Base-by-base conservation (phyloP, 208 protist species). In the Novymonas esmeraldas region DNA sequence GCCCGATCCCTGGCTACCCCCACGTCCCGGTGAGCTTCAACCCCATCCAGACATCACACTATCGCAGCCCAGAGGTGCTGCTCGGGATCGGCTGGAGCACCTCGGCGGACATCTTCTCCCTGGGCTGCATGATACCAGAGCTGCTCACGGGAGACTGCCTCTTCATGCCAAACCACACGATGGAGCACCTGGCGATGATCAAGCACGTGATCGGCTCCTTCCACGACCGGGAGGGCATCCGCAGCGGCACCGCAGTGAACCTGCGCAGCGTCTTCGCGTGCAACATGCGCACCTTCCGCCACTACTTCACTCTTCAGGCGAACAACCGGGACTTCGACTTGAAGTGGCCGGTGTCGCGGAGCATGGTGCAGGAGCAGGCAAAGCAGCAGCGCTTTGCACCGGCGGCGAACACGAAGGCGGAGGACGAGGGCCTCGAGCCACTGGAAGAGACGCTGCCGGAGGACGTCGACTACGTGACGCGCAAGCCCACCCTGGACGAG, bases 41-140 rank as follows among this genome's bases (percentile, higher is more conserved):
- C 61, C 76, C 78, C 2, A 93, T 95, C 33, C 86, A 91, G 42
- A 95, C 89, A 31, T 82, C 78, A 22, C 86, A 95, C 75, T 95
- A 95, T 65, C 76, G 85, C 60, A 87, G 81, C 48, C 76, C 85
- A 2, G 86, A 95, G 62, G 86, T 92, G n/a, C 45, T 95, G n/a
- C 76, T 95, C 28, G 82, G 76, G 13, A 63, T 86, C 34, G 89
- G 89, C 10, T 95, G 89, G 87, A 76, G 36, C 49, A 63, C 64
- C 46, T 85, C 81, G 2, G 78, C 86, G 2, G 89, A 95, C 58
- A 79, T 95, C 33, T 95, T 84, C 65, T 93, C 86, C 3, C 66
- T 95, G 24, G 89, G 89, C 22, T 93, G 86, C 72, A 95, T 95
- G 76, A 90, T 95, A 22, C 78, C 79, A 0, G 86, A 95, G 57